phyloP scores from a whole-genome alignment of 768 basidiomycete species.

The Tubosaeta brunneosetosa region DNA sequence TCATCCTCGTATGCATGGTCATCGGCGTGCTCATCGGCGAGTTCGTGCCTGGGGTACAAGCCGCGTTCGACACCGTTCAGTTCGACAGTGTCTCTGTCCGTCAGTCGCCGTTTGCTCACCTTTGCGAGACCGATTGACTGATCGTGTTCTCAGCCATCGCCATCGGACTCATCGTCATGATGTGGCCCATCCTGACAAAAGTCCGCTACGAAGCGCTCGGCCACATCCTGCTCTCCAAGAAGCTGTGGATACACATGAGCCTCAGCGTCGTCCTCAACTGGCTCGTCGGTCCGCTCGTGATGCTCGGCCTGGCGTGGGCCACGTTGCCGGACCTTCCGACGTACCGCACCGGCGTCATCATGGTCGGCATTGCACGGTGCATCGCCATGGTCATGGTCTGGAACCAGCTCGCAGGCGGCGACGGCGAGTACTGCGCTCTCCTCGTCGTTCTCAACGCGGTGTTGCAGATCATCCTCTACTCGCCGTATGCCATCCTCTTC shows the following conservation, averaged over 20 bases:
- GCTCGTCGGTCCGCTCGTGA: constrained; percentile 75
- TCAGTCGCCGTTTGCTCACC: constrained; percentile 45
- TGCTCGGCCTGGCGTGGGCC: constrained; percentile 85
- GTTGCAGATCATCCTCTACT: constrained; percentile 66
- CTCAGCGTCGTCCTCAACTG: constrained; percentile 73
- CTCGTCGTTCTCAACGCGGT: constrained; percentile 77
- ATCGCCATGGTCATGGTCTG: constrained; percentile 76
- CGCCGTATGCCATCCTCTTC: constrained; percentile 70
- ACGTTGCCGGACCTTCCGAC: constrained; percentile 73
- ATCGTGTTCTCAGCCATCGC: constrained; percentile 65
- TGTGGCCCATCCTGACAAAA: constrained; percentile 79
- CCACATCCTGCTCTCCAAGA: constrained; percentile 43
- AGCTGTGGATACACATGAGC: constrained; percentile 62
- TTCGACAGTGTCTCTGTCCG: constrained; percentile 74
- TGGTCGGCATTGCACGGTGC: constrained; percentile 53
- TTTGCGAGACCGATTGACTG: too few species aligned
- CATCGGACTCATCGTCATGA: constrained; percentile 79
- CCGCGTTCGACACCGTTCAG: constrained; percentile 57
- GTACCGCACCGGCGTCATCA: constrained; percentile 74
- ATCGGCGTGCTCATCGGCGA: constrained; percentile 71
- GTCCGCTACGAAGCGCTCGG: constrained; percentile 75
- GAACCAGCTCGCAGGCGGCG: constrained; percentile 69
- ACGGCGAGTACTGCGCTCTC: constrained; percentile 70
- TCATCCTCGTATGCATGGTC: constrained; percentile 71
- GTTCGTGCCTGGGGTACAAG: constrained; percentile 54